Evolutionary conservation across 306 rosid genomes (phyloP).

Genomic region (Oemleria cerasiformis): DNA sequence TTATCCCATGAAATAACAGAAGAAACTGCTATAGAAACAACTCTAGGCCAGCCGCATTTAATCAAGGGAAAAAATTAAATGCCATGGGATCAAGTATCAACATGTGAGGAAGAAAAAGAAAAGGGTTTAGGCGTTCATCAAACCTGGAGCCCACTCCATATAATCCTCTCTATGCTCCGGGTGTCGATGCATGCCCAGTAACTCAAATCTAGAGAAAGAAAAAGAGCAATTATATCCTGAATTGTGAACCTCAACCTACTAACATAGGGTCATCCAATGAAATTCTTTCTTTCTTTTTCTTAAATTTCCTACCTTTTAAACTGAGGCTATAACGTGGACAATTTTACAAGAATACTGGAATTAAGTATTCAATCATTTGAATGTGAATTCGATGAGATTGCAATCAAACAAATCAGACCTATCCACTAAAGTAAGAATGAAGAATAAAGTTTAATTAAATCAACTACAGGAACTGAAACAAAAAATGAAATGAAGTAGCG

Average conservation of each 20-base stretch:
- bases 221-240: slow-evolving; percentile 26
- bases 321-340: neutral
- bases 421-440: neutral
- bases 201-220: slow-evolving; percentile 59
- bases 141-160: slow-evolving; percentile 99
- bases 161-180: slow-evolving; percentile 89
- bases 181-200: slow-evolving; percentile 95
- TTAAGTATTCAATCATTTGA: neutral
- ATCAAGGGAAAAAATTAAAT: neutral
- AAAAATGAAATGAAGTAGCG: neutral
- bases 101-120: slow-evolving; percentile 19
- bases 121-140: slow-evolving; percentile 27
- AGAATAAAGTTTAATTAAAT: neutral
- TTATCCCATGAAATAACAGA: neutral
- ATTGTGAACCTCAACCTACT: slow-evolving; percentile 9
- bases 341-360: neutral
- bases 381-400: neutral
- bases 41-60: neutral
- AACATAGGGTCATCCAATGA: slow-evolving; percentile 7
- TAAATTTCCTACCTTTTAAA: neutral
- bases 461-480: neutral
- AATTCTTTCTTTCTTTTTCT: neutral
- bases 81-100: neutral
- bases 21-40: neutral
- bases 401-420: neutral